phyloP scores from a whole-genome alignment of 2,329 filamentous ascomycete species.

The Chaetomiaceae sp. region DNA sequence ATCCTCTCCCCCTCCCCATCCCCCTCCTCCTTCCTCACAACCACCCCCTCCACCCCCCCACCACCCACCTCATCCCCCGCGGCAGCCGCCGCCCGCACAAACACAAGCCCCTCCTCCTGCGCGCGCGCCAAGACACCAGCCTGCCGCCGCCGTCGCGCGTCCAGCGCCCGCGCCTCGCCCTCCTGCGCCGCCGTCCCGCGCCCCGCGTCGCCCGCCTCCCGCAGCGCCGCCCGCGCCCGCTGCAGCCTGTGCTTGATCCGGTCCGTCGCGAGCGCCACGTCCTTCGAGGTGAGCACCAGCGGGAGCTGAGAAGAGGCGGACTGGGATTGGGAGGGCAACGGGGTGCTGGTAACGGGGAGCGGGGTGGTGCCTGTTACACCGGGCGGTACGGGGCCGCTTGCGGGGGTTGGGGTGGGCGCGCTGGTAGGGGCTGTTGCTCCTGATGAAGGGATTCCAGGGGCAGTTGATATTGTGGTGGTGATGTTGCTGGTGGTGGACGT shows the following conservation, averaged over 20 bases:
- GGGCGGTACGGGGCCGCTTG: slow-evolving; percentile 15
- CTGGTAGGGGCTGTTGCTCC: slow-evolving; percentile 20
- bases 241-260: slow-evolving; percentile 77
- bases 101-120: slow-evolving; percentile 42
- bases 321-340: no score
- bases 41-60: slow-evolving; percentile 23
- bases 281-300: slow-evolving; percentile 49
- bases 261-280: slow-evolving; percentile 72
- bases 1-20: slow-evolving; percentile 24
- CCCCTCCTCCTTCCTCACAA: slow-evolving; percentile 21
- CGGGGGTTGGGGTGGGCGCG: slow-evolving; percentile 17
- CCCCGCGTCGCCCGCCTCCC: slow-evolving; percentile 62
- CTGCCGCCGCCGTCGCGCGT: slow-evolving; percentile 58
- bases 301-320: no score
- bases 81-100: slow-evolving; percentile 27
- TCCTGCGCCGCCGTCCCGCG: slow-evolving; percentile 63
- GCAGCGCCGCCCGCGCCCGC: slow-evolving; percentile 62
- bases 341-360: slow-evolving; percentile 19
- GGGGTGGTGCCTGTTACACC: slow-evolving; percentile 24
- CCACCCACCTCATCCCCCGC: slow-evolving; percentile 12
- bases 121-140: slow-evolving; percentile 50
- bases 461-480: neutral
- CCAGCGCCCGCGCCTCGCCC: slow-evolving; percentile 60
- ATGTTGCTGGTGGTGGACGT: slow-evolving; percentile 14
- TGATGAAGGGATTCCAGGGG: neutral